Evolutionary conservation across 2,329 filamentous ascomycete species (phyloP).

Genomic region (Pseudocercospora macadamiae): DNA sequence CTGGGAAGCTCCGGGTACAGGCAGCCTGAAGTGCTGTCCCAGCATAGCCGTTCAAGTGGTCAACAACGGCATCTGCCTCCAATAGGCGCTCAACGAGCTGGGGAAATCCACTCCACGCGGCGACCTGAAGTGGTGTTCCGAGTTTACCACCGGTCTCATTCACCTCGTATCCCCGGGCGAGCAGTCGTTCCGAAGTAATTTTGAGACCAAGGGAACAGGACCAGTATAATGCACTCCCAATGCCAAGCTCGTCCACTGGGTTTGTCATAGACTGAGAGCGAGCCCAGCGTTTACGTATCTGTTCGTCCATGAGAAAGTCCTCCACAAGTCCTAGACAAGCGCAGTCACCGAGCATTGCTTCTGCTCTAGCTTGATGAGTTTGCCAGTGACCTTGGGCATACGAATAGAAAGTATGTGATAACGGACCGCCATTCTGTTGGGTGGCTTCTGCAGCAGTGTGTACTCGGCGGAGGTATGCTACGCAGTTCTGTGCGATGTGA

Average conservation of each 20-base stretch:
- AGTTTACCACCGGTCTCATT: not conserved
- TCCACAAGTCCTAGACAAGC: not conserved
- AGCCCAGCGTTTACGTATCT: not conserved
- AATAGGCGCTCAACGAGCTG: constrained; percentile 84
- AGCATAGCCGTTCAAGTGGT: constrained; percentile 12
- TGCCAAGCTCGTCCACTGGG: not conserved
- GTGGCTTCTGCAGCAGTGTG: not conserved
- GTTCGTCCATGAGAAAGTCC: not conserved
- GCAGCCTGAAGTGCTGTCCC: constrained; percentile 2
- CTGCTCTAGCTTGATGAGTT: not conserved
- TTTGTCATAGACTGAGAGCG: not conserved
- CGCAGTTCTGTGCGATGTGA: not conserved
- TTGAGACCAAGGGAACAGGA: not conserved
- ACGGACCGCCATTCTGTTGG: too few relatives aligned
- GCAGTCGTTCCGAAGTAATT: not conserved
- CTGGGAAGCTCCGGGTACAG: not conserved
- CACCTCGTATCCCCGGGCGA: not conserved
- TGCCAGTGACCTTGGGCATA: not conserved
- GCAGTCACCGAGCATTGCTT: not conserved
- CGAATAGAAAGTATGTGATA: not conserved
- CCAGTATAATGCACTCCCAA: not conserved
- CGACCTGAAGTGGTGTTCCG: constrained; percentile 84
- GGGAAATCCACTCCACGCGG: constrained; percentile 90
- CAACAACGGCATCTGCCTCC: constrained; percentile 76
- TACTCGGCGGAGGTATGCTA: not conserved